Conservation (phyloP, 345 rosid species). For the Cochlearia excelsa region DNA sequence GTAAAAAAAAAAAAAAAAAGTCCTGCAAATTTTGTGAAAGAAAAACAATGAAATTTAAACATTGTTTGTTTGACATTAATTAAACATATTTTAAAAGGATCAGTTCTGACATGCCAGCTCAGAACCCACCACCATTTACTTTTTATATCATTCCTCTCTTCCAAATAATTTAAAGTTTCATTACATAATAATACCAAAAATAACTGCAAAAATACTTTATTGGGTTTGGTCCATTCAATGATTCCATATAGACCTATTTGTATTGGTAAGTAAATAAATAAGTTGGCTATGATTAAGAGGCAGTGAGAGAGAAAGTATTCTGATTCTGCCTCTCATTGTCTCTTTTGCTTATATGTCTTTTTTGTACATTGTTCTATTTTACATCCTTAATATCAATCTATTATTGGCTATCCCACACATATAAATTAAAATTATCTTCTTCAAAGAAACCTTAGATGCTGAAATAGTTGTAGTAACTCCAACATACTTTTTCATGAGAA, state of each 20-base stretch:
- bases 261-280: conserved; percentile 18
- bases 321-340: conserved; percentile 27
- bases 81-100: not conserved
- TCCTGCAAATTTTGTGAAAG: too few species aligned
- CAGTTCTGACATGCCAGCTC: conserved; percentile 32
- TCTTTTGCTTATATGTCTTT: conserved; percentile 21
- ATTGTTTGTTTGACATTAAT: too few species aligned
- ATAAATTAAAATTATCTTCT: conserved; percentile 1
- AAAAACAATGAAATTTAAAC: too few species aligned
- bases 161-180: conserved; percentile 27
- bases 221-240: conserved; percentile 31
- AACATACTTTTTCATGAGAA: too few species aligned
- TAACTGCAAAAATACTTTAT: conserved; percentile 10
- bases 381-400: conserved; percentile 7
- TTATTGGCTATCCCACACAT: conserved; percentile 19
- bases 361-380: conserved; percentile 25
- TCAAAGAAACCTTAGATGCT: not conserved
- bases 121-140: conserved; percentile 38
- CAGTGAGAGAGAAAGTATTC: conserved; percentile 19
- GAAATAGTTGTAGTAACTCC: not conserved
- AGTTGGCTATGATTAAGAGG: conserved; percentile 36
- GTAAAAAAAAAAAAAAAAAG: not conserved
- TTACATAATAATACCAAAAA: not conserved
- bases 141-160: conserved; percentile 18
- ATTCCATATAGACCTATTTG: conserved; percentile 14